phyloP scores from a whole-genome alignment of 306 rosid genomes.

The Cucurbita argyrosperma region DNA sequence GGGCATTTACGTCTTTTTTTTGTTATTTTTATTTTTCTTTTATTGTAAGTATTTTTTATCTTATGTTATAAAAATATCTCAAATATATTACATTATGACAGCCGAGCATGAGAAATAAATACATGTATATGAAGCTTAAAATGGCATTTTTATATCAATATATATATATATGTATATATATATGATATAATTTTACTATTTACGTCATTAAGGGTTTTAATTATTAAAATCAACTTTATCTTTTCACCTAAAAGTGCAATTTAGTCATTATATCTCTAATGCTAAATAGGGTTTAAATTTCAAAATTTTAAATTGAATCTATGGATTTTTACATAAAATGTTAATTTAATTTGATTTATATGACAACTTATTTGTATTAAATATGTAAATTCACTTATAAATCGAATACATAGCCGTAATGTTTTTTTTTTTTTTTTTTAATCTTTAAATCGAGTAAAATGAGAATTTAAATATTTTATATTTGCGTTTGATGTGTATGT shows the following conservation, averaged over 20 bases:
- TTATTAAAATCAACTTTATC: background rate
- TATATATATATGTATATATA: too few relatives aligned
- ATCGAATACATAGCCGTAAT: too few relatives aligned
- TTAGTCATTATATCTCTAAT: background rate
- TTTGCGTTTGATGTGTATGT: too few relatives aligned
- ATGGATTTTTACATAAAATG: too few relatives aligned
- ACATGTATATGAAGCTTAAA: background rate
- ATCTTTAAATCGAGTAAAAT: too few relatives aligned
- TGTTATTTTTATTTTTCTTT: background rate
- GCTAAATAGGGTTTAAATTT: background rate
- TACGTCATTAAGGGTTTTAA: background rate
- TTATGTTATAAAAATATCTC: background rate
- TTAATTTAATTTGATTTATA: too few relatives aligned
- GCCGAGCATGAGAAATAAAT: background rate
- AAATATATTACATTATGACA: background rate
- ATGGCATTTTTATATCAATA: background rate
- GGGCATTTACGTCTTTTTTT: background rate
- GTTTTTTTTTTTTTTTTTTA: too few relatives aligned
- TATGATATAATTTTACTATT: background rate
- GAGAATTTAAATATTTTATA: too few relatives aligned
- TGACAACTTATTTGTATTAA: too few relatives aligned
- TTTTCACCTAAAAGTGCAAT: background rate
- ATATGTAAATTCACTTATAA: too few relatives aligned
- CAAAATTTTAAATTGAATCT: background rate
- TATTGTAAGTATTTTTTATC: background rate